Percentiles rank a stretch among this genome's conserved stretches.
Evolutionary conservation across 495 filamentous ascomycete genomes (phyloP).

Genomic region (Annulohypoxylon nitens): DNA sequence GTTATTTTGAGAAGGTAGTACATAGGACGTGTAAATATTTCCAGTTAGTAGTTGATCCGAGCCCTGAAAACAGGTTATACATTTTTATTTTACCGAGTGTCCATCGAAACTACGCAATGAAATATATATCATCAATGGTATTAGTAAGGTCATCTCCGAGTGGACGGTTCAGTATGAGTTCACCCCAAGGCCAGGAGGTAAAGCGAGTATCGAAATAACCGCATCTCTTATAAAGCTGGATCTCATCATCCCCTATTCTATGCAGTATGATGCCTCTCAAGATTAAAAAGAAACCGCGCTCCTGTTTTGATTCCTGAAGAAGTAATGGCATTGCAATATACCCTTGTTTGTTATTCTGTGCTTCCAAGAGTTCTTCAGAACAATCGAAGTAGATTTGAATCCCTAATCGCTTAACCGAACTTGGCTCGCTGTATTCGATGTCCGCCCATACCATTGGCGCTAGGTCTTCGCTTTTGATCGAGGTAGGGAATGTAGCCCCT

Average conservation of each 20-base stretch:
- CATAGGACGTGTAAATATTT: too few species aligned
- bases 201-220: not conserved
- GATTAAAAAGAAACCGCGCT: not conserved
- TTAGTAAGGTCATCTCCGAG: not conserved
- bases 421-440: not conserved
- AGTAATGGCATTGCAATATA: slow-evolving; percentile 3
- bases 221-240: not conserved
- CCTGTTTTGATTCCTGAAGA: not conserved
- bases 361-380: not conserved
- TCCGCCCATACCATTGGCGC: not conserved
- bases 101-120: too few species aligned
- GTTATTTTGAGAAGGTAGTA: too few species aligned
- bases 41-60: too few species aligned
- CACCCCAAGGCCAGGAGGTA: not conserved
- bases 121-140: not conserved
- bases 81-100: too few species aligned
- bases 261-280: not conserved
- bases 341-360: not conserved
- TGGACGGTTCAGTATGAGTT: not conserved
- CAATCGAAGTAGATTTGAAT: not conserved
- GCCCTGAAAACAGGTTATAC: too few species aligned
- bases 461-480: not conserved
- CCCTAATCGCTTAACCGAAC: too few species aligned
- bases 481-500: not conserved
- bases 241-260: not conserved